These are phyloP conservation scores for Alternaria novae-zelandiae DNA, from an alignment of 2,329 filamentous ascomycete genomes.

Conservation along the genomic window DNA sequence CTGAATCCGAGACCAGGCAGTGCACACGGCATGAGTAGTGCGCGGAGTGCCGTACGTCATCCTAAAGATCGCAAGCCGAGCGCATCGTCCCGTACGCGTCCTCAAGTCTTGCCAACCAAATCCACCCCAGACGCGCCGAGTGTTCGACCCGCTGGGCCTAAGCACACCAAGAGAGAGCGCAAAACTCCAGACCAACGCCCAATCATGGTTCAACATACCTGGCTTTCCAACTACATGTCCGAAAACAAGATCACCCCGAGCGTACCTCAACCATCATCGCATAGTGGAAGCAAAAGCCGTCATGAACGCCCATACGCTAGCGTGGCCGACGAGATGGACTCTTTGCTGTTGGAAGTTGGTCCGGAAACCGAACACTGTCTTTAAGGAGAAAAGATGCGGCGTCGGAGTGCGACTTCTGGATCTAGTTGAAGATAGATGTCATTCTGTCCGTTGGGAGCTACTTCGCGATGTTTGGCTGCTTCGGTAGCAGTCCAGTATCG, in stretches of 20 bases:
- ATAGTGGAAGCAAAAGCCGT: too few relatives aligned
- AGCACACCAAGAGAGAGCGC: not conserved
- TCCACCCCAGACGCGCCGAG: not conserved
- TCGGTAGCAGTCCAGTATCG: not conserved
- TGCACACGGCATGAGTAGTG: not conserved
- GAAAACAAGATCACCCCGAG: too few relatives aligned
- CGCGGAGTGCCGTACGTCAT: not conserved
- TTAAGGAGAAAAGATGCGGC: too few relatives aligned
- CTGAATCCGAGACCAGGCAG: accelerated
- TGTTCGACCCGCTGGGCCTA: not conserved
- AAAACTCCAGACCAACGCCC: too few relatives aligned
- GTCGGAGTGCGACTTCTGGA: not conserved
- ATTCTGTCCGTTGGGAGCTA: not conserved
- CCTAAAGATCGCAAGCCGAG: not conserved
- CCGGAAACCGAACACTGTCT: too few relatives aligned
- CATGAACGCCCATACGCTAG: too few relatives aligned
- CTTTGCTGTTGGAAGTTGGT: too few relatives aligned
- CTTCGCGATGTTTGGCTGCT: not conserved
- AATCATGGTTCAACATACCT: too few relatives aligned
- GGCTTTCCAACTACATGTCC: too few relatives aligned
- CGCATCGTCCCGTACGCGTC: too few relatives aligned
- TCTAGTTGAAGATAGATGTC: not conserved
- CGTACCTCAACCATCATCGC: too few relatives aligned
- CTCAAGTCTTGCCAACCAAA: not conserved
- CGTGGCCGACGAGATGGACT: too few relatives aligned